phyloP scores from a whole-genome alignment of 129 eudicot species.

The Flaveria bidentis region DNA sequence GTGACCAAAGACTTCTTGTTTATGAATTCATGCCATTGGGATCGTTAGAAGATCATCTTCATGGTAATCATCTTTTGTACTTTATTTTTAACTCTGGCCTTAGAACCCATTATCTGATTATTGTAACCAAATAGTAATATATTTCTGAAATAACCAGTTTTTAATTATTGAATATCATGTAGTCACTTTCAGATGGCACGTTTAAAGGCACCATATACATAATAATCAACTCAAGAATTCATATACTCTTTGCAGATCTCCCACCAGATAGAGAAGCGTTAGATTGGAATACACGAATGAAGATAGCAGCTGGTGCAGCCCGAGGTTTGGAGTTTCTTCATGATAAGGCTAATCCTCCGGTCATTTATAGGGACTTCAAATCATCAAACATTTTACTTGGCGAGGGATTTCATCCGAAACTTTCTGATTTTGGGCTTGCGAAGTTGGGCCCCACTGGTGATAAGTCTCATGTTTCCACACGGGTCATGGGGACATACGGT shows the following conservation, averaged over 20 bases:
- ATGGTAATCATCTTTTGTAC: constrained; percentile 46
- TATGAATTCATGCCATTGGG: constrained; percentile 95
- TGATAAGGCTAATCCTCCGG: constrained; percentile 97
- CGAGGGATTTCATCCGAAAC: constrained; percentile 79
- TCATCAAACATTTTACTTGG: constrained; percentile 88
- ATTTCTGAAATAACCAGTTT: not conserved
- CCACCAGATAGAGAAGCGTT: constrained; percentile 80
- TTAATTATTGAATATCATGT: not conserved
- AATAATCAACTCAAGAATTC: not conserved
- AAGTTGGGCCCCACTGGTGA: constrained; percentile 98
- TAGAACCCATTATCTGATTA: not conserved
- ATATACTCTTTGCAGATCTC: constrained; percentile 54
- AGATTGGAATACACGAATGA: constrained; percentile 95
- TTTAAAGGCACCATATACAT: not conserved
- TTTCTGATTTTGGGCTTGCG: constrained; percentile 95
- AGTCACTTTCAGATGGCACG: not conserved
- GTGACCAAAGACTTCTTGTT: constrained; percentile 95
- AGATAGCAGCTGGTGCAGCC: constrained; percentile 96
- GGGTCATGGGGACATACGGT: constrained; percentile 99
- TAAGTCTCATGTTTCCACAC: constrained; percentile 92
- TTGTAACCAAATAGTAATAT: not conserved
- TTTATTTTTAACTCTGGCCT: not conserved
- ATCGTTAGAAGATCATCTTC: constrained; percentile 95
- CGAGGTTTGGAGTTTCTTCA: constrained; percentile 89
- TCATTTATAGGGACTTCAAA: constrained; percentile 92